Conservation (phyloP, 2,329 filamentous ascomycete species). For the Alternaria infectoria region DNA sequence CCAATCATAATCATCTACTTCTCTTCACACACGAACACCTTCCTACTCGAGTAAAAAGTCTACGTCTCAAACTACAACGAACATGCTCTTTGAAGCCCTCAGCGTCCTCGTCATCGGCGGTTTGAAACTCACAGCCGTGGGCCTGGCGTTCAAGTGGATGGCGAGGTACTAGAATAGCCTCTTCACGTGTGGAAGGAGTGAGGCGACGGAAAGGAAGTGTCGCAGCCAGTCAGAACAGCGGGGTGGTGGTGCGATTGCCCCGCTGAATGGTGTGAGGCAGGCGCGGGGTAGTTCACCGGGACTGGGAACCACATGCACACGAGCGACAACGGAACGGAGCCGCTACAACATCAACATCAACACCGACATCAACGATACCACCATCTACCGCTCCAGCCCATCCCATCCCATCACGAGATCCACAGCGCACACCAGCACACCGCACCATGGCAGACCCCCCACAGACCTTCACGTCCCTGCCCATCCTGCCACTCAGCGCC, state of each 20-base stretch:
- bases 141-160: slow-evolving; percentile 37
- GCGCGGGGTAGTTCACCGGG: not conserved
- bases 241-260: slow-evolving; percentile 25
- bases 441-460: not conserved
- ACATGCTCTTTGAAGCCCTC: slow-evolving; percentile 26
- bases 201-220: not conserved
- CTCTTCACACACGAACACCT: not conserved
- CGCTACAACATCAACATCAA: not conserved
- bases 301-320: not conserved
- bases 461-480: slow-evolving; percentile 71
- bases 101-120: slow-evolving; percentile 34
- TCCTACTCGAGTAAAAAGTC: not conserved
- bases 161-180: slow-evolving; percentile 19
- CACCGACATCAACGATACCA: not conserved
- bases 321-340: not conserved
- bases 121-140: slow-evolving; percentile 40
- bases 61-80: too few species aligned
- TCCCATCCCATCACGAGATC: too few species aligned
- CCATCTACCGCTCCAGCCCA: too few species aligned
- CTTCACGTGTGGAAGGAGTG: not conserved
- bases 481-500: slow-evolving; percentile 75
- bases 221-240: not conserved
- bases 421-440: not conserved
- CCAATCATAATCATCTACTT: not conserved
- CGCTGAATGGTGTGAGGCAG: slow-evolving; percentile 19